These are phyloP conservation scores for Trichosporon sp. DNA, from an alignment of 1,284 basidiomycete species.

Conservation along the genomic window DNA sequence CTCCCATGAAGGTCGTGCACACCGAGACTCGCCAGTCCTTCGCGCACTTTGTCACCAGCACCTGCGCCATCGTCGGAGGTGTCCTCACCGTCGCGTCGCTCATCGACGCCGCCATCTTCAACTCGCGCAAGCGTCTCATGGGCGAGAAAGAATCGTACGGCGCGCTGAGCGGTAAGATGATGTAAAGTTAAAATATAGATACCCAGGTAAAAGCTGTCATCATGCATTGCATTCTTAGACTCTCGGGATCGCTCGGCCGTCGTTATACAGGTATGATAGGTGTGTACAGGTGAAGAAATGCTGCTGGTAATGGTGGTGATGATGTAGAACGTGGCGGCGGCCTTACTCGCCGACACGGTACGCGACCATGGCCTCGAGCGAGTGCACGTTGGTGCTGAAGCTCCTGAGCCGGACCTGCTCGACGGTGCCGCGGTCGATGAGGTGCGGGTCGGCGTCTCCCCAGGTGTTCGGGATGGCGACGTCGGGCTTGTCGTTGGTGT, in stretches of 20 bases:
- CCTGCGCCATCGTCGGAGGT: constrained; percentile 95
- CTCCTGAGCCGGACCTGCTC: constrained; percentile 89
- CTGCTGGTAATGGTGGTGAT: background rate
- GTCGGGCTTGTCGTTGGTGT: constrained; percentile 70
- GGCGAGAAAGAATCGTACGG: constrained; percentile 27
- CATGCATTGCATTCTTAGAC: constrained; percentile 7
- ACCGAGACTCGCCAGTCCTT: constrained; percentile 88
- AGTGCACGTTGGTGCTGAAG: constrained; percentile 85
- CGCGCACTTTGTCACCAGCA: constrained; percentile 94
- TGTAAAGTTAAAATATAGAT: constrained; percentile 17
- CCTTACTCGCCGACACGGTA: constrained; percentile 45
- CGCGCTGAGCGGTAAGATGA: constrained; percentile 47
- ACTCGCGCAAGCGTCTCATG: constrained; percentile 44
- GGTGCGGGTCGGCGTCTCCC: constrained; percentile 90
- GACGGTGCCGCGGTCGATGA: constrained; percentile 91
- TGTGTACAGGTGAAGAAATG: constrained; percentile 3
- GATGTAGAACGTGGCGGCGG: background rate
- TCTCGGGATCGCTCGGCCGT: background rate
- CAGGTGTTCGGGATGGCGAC: constrained; percentile 68
- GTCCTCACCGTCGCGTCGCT: constrained; percentile 91
- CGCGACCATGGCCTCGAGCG: constrained; percentile 63
- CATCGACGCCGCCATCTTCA: constrained; percentile 81
- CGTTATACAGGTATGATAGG: background rate
- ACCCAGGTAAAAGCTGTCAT: background rate
- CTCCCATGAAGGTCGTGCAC: constrained; percentile 89